These are phyloP conservation scores for Aspergillus eucalypticola DNA, from an alignment of 2,329 filamentous ascomycete genomes.

Conservation along the genomic window DNA sequence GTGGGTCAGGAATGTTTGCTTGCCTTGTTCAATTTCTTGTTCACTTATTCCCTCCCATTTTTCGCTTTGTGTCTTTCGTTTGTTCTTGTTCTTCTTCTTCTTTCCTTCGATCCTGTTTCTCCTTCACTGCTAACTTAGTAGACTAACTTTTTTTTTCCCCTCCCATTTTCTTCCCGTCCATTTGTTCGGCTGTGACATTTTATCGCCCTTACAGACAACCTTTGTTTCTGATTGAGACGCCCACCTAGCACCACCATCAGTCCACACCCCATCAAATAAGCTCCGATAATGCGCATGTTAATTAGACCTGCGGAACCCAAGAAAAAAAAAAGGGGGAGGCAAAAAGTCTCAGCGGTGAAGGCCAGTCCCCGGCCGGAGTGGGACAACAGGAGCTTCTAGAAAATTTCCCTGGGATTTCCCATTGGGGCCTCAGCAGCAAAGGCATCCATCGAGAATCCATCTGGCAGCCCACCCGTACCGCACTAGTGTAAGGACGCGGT, in stretches of 20 bases:
- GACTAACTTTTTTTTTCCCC: neutral
- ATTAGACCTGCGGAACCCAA: slow-evolving; percentile 7
- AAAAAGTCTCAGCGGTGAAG: slow-evolving; percentile 16
- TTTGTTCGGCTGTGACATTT: neutral
- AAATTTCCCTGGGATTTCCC: slow-evolving; percentile 29
- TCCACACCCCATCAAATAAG: neutral
- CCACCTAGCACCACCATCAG: neutral
- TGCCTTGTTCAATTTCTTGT: neutral
- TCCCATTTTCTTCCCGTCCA: neutral
- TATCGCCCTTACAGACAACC: neutral
- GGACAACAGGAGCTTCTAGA: slow-evolving; percentile 24
- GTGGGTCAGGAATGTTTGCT: neutral
- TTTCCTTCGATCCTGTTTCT: neutral
- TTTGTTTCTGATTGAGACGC: neutral
- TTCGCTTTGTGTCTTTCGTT: neutral
- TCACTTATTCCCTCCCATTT: neutral
- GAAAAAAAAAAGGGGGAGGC: slow-evolving; percentile 19
- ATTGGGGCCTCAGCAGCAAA: slow-evolving; percentile 13
- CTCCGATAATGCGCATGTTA: neutral
- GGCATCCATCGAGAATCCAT: slow-evolving; percentile 3
- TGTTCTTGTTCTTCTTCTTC: neutral
- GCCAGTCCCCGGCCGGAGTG: slow-evolving; percentile 1
- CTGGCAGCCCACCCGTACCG: slow-evolving; percentile 18
- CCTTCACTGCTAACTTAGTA: neutral
- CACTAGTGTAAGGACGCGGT: slow-evolving; percentile 18